phyloP scores from a whole-genome alignment of 176 grass and related monocot species.

The Carex cristatella region DNA sequence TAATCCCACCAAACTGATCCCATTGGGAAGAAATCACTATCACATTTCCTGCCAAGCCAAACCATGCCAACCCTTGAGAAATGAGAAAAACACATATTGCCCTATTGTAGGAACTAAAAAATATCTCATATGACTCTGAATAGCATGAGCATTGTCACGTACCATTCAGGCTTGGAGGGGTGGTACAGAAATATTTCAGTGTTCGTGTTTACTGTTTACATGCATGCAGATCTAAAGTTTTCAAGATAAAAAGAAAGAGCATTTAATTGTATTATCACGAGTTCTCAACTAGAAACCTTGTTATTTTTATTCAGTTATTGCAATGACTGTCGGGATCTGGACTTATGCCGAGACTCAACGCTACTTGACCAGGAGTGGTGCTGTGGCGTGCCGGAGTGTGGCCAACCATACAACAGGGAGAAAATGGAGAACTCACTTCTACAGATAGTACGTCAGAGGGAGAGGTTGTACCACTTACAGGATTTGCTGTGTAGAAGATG shows the following conservation, averaged over 20 bases:
- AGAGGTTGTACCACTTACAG: constrained; percentile 91
- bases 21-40: background rate
- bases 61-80: background rate
- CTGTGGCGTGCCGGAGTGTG: constrained; percentile 46
- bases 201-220: background rate
- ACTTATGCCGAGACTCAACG: constrained; percentile 59
- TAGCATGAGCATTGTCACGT: background rate
- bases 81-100: background rate
- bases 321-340: constrained; percentile 87
- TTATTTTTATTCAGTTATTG: constrained; percentile 58
- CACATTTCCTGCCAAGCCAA: background rate
- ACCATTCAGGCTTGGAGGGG: background rate
- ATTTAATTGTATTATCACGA: background rate
- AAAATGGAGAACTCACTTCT: constrained; percentile 78
- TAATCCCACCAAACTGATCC: background rate
- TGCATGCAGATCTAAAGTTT: constrained; percentile 14
- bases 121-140: background rate
- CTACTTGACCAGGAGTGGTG: constrained; percentile 58
- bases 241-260: background rate
- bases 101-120: background rate
- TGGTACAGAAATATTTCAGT: background rate
- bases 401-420: constrained; percentile 75
- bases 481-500: constrained; percentile 77
- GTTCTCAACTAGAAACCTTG: background rate
- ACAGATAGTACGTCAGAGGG: constrained; percentile 80